phyloP scores from a whole-genome alignment of 2,329 filamentous ascomycete genomes.

The Tolypocladium ovalisporum region DNA sequence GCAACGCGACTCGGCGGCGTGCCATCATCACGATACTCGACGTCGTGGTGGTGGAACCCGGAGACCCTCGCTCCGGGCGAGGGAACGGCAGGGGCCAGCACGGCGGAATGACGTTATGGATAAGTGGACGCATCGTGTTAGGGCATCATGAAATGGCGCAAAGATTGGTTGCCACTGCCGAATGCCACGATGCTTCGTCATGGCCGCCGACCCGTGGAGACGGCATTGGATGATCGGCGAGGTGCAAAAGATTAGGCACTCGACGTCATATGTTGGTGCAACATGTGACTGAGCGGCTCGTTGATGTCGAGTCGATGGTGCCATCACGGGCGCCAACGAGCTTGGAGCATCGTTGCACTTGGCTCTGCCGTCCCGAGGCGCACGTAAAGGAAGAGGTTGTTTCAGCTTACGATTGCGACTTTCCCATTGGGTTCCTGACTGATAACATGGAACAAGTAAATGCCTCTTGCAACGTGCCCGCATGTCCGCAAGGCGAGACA shows the following conservation, averaged over 20 bases:
- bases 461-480: neutral
- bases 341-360: neutral
- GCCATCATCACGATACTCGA: neutral
- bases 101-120: neutral
- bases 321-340: neutral
- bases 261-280: neutral
- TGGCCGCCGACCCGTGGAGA: neutral
- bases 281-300: neutral
- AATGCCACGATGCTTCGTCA: neutral
- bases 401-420: neutral
- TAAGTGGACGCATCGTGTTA: neutral
- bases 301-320: neutral
- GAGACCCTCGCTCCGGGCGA: neutral
- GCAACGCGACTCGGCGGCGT: neutral
- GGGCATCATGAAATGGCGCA: neutral
- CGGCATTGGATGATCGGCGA: neutral
- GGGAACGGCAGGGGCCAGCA: neutral
- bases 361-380: neutral
- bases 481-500: neutral
- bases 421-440: neutral
- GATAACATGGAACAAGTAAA: too few species aligned
- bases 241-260: neutral
- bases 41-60: neutral
- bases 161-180: neutral
- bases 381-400: neutral